A percentile compares a stretch with the other conserved stretches of the same genome.
phyloP scores from a whole-genome alignment of 2,329 filamentous ascomycete species.

The Aspergillus brunneoviolaceus region DNA sequence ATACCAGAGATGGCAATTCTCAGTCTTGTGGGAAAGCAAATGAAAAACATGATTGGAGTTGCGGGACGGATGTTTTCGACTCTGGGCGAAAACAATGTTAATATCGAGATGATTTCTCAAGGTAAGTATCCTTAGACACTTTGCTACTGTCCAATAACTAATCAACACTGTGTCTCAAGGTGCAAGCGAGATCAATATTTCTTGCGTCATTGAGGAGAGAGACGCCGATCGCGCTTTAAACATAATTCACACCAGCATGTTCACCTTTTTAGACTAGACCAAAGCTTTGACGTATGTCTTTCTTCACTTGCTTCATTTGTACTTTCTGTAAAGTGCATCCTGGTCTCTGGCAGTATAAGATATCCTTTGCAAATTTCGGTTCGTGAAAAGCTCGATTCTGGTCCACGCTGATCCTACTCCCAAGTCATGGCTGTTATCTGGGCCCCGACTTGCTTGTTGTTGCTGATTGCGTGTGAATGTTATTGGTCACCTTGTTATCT shows the following conservation, averaged over 20 bases:
- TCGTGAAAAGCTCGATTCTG: slow-evolving; percentile 7
- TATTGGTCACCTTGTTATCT: not conserved
- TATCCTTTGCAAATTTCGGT: slow-evolving; percentile 15
- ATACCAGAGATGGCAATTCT: slow-evolving; percentile 92
- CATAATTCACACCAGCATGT: slow-evolving; percentile 92
- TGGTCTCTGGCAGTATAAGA: slow-evolving; percentile 16
- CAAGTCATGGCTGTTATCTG: not conserved
- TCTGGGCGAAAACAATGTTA: slow-evolving; percentile 87
- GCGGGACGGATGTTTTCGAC: slow-evolving; percentile 94
- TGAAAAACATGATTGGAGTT: slow-evolving; percentile 97
- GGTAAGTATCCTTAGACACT: slow-evolving; percentile 55
- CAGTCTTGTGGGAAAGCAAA: slow-evolving; percentile 87
- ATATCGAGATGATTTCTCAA: slow-evolving; percentile 99
- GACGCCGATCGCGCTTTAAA: slow-evolving; percentile 94
- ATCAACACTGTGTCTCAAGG: slow-evolving; percentile 52
- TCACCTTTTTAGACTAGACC: slow-evolving; percentile 80
- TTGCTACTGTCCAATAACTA: slow-evolving; percentile 11
- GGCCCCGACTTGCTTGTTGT: not conserved
- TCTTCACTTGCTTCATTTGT: not conserved
- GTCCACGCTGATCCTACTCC: not conserved
- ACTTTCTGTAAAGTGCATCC: slow-evolving; percentile 10
- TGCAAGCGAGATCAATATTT: slow-evolving; percentile 98
- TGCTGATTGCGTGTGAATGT: not conserved
- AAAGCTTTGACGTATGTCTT: not conserved
- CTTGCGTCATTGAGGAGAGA: slow-evolving; percentile 88